Conservation (phyloP, 768 basidiomycete genomes). For the Tulasnella sp. region DNA sequence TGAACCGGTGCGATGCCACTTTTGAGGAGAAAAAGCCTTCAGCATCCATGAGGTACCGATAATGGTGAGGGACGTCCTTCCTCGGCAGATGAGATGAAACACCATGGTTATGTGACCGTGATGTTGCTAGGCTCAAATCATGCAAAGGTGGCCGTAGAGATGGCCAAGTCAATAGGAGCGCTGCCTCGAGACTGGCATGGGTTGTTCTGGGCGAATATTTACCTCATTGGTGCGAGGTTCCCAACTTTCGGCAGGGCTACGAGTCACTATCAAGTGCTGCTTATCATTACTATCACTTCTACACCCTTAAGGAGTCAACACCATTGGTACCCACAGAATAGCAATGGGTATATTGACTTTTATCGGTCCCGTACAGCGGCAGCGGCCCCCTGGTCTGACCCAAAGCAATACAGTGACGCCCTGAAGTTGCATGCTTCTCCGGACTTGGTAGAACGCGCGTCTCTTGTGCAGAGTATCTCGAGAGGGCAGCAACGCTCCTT, state of each 20-base stretch:
- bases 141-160: constrained; percentile 62
- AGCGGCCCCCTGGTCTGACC: no score
- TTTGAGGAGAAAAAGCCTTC: constrained; percentile 87
- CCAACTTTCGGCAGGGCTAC: no score
- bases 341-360: no score
- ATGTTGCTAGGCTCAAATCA: constrained; percentile 57
- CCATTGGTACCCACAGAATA: constrained; percentile 73
- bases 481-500: constrained; percentile 68
- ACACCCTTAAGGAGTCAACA: constrained; percentile 61
- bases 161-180: constrained; percentile 62
- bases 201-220: constrained; percentile 94
- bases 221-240: constrained; percentile 78
- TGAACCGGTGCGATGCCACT: constrained; percentile 33
- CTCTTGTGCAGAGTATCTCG: constrained; percentile 74
- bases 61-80: constrained; percentile 48
- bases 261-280: no score
- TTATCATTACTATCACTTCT: constrained; percentile 11
- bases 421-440: constrained; percentile 45
- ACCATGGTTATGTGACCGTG: not conserved
- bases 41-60: constrained; percentile 82
- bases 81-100: constrained; percentile 10
- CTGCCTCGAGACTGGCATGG: constrained; percentile 77
- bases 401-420: constrained; percentile 49
- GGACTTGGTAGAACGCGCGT: constrained; percentile 43
- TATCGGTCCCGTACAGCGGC: no score